These are phyloP conservation scores for Solanum acaule DNA, from an alignment of 257 asterid species.

Conservation along the genomic window DNA sequence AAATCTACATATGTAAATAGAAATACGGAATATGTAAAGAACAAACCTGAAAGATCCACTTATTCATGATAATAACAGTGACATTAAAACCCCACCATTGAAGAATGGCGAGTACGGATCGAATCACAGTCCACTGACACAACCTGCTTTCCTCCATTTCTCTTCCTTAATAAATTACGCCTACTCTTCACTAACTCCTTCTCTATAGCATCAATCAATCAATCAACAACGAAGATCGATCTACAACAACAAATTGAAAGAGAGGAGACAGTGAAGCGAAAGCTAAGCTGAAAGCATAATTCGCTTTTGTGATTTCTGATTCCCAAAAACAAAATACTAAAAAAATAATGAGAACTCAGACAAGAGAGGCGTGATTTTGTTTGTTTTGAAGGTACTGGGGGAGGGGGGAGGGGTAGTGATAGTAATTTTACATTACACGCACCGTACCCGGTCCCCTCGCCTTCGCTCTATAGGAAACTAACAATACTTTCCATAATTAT, in stretches of 20 bases:
- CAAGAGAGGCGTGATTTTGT: not conserved
- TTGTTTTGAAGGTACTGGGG: not conserved
- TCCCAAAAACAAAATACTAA: not conserved
- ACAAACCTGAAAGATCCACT: conserved; percentile 41
- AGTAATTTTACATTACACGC: not conserved
- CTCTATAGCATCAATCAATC: not conserved
- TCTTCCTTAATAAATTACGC: not conserved
- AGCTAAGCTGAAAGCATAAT: not conserved
- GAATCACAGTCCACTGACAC: conserved; percentile 24
- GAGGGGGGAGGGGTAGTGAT: not conserved
- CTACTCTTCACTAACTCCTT: not conserved
- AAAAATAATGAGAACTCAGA: not conserved
- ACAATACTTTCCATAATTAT: not conserved
- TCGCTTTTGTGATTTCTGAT: not conserved
- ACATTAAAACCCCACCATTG: conserved; percentile 51
- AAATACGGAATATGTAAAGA: not conserved
- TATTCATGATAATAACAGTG: conserved; percentile 43
- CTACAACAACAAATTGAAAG: not conserved
- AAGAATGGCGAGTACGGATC: conserved; percentile 27
- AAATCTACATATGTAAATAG: not conserved
- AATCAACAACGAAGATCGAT: not conserved
- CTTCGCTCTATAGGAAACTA: not conserved
- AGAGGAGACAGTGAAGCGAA: not conserved
- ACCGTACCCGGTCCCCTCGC: not conserved
- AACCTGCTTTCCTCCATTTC: conserved; percentile 25